Evolutionary conservation across 495 filamentous ascomycete species (phyloP).

Genomic region (Tuber microsphaerosporum): DNA sequence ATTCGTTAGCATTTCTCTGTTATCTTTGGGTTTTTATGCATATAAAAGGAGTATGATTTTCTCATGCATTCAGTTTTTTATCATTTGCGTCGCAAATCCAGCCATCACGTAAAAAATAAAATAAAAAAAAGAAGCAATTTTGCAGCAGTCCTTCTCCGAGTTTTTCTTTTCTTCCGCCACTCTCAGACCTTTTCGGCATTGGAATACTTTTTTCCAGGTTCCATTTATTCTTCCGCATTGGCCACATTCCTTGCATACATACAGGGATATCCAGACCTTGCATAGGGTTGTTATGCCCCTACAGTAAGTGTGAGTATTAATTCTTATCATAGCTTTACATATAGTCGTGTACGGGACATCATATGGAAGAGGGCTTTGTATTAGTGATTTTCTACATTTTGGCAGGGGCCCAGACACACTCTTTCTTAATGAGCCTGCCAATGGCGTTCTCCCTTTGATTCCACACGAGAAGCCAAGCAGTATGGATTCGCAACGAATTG

Average conservation of each 20-base stretch:
- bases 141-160: background rate
- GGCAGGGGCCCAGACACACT: background rate
- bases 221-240: background rate
- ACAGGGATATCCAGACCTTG: background rate
- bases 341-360: background rate
- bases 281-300: background rate
- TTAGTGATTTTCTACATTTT: background rate
- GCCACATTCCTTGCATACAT: background rate
- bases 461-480: background rate
- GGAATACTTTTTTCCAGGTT: background rate
- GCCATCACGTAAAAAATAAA: background rate
- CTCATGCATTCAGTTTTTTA: background rate
- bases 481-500: background rate
- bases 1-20: background rate
- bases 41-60: background rate
- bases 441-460: background rate
- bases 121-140: background rate
- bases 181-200: background rate
- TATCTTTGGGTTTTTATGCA: background rate
- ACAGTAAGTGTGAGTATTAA: background rate
- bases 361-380: background rate
- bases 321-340: background rate
- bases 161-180: background rate
- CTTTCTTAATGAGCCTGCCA: background rate
- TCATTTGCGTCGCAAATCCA: background rate